Evolutionary conservation across 2,329 filamentous ascomycete species (phyloP), one percentile per base, ranked within the genome.

Genomic region (Neoascochyta sp.): DNA sequence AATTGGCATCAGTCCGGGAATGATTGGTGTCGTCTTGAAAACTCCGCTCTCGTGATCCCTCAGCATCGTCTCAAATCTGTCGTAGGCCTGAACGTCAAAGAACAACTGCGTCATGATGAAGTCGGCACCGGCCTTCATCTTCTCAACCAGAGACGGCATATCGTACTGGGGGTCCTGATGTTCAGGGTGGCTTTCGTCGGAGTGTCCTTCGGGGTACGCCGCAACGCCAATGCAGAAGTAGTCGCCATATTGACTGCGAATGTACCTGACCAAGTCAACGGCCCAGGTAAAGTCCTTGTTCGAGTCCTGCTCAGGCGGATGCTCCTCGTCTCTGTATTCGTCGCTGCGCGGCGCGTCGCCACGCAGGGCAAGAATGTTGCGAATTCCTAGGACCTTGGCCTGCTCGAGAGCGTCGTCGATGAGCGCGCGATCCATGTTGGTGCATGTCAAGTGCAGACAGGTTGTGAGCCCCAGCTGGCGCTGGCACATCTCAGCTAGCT

Each of bases 61-160:
- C 45, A 98, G 63, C 28, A 73, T 76, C 43, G 69, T 74, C 66
- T 96, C 90, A 54, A 93, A 96, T 18, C 70, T 70, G 32, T 81
- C 75, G 58, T 93, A 98, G 11, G 86, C 86, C 3, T 84, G 73
- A 14, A 88, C 75, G 57, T 96, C 88, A 63, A 95, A 98, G 65
- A 95, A 96, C 7, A 98, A 74, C 63, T 98, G 92, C 1, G 92
- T 96, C 86, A 98, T 95, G 64, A 98, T 84, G 57, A 98, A 98
- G 65, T 96, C 89, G 28, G 89, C 92, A 1, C 92, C 92, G 3
- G 92, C 92, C 49, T 82, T 73, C 1, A 83, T 83, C 73, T 98
- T 98, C 47, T 95, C 88, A 8, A 94, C 78, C 31, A 98, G 71
- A 53, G 84, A 94, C 1, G 89, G 86, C 36, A 98, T 66, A 64